A percentile compares a stretch with the other conserved stretches of the same genome.
Conservation (phyloP, 257 asterid species). For the Lantana camara region DNA sequence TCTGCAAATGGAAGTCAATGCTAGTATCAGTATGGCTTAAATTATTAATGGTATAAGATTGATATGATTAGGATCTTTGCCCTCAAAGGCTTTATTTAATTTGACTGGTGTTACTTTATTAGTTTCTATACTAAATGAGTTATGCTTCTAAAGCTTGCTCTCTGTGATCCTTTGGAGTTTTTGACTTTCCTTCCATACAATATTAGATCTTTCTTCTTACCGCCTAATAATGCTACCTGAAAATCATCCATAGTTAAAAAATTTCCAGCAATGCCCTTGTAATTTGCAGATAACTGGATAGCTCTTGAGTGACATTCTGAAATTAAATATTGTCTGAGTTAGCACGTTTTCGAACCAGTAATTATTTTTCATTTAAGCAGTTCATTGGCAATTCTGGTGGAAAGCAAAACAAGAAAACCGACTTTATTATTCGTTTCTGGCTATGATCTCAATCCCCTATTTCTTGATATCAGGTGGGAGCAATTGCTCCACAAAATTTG, state of each 20-base stretch:
- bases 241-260: background rate
- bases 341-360: background rate
- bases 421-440: background rate
- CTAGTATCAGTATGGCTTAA: background rate
- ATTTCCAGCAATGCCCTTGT: background rate
- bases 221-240: background rate
- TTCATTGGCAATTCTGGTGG: background rate
- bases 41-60: background rate
- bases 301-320: background rate
- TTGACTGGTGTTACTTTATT: background rate
- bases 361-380: background rate
- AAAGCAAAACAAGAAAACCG: background rate
- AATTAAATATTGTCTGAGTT: background rate
- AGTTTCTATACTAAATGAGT: background rate
- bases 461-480: conserved; percentile 70
- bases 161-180: background rate
- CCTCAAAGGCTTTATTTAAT: background rate
- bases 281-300: background rate
- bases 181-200: background rate
- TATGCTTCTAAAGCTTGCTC: background rate
- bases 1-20: background rate
- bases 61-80: background rate
- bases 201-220: background rate
- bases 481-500: conserved; percentile 77
- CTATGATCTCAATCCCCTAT: conserved; percentile 17